Base-by-base conservation (phyloP, 108 stramenopile species). In the Schizochytrium sp. region DNA sequence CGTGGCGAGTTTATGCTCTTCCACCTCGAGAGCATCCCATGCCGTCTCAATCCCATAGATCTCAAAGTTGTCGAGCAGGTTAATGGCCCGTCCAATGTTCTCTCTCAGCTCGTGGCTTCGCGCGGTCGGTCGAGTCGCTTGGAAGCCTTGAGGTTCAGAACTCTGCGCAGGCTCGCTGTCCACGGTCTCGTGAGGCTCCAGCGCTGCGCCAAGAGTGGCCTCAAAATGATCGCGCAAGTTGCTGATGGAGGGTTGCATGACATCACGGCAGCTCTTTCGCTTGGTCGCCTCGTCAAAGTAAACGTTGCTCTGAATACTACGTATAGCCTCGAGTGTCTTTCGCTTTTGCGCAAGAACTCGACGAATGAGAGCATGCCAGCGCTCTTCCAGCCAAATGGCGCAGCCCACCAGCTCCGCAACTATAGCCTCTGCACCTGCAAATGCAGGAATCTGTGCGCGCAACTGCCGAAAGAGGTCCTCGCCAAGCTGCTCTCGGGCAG, bases 211-310 rank as follows among this genome's bases (percentile, higher is more conserved):
- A 55, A 83, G 28, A 6, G 76, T 83, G 23, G 76, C 76, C 51
- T 47, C 45, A 34, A 53, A 83, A 23, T 53, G 76, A 23, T 83
- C 76, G 6, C 48, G 76, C 25, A 83, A 23, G 28, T 47, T 53
- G 51, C 23, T 25, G 1, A 83, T 47, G 10, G 76, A 53, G 76
- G 76, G 76, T 53, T 83, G 76, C 76, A 83, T 83, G 51, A 83
- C 76, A 12, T 47, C 76, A 5, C 48, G 48, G 76, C 76, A 83
- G 51, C 76, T 47, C 23, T 83, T 53, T 3, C 76, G 76, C 76
- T 83, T 83, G 19, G 76, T 34, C 48, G 45, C 48, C 23, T 83
- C 76, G 51, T 83, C 76, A 83, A 83, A 83, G n/a, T 47, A 83
- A 47, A 53, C n/a, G 51, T 83, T 83, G 51, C 76, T 53, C 45